Evolutionary conservation across 2,329 filamentous ascomycete species (phyloP).

Genomic region (Botrytis fabae): DNA sequence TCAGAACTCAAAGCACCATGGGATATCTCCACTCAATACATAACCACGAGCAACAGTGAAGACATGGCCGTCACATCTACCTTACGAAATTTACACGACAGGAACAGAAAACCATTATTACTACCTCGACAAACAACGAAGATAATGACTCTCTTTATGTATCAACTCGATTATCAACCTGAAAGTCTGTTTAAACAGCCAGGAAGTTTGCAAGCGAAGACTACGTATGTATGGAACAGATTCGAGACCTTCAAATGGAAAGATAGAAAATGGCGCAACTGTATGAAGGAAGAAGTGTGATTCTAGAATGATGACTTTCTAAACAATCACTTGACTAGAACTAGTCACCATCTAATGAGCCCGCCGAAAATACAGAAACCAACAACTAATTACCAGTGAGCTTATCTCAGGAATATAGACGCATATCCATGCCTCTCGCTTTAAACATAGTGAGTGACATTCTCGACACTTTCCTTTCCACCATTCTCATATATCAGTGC

Average conservation of each 20-base stretch:
- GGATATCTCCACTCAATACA: fast-evolving
- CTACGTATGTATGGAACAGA: neutral
- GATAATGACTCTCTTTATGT: neutral
- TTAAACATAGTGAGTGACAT: neutral
- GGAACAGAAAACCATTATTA: neutral
- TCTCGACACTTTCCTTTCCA: neutral
- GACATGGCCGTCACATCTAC: too few relatives aligned
- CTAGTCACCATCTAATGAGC: too few relatives aligned
- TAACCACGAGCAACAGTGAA: neutral
- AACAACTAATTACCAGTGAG: too few relatives aligned
- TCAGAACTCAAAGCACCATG: neutral
- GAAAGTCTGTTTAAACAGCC: neutral
- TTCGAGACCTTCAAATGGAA: neutral
- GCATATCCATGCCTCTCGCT: too few relatives aligned
- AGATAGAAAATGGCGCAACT: too few relatives aligned
- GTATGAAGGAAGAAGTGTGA: too few relatives aligned
- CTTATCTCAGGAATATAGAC: too few relatives aligned
- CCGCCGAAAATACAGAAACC: too few relatives aligned
- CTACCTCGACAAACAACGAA: neutral
- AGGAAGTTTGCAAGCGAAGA: neutral
- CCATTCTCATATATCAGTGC: neutral
- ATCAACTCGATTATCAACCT: neutral
- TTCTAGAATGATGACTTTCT: neutral
- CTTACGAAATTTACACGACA: neutral
- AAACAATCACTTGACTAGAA: neutral